Conservation (phyloP, 805 yeast genomes). For the Wickerhamomyces bisporus region DNA sequence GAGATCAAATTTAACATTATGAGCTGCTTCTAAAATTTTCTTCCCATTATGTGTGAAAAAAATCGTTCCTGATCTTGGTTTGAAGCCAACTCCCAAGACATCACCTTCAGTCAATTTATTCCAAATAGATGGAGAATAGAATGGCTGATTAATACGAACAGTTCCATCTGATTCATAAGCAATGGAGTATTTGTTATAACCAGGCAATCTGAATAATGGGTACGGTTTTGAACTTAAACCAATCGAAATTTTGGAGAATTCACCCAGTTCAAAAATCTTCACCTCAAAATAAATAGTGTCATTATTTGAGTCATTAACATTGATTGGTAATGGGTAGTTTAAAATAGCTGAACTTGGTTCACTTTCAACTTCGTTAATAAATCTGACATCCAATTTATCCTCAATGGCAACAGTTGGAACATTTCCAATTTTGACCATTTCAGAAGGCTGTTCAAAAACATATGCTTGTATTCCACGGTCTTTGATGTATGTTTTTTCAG, state of each 20-base stretch:
- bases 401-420: conserved; percentile 51
- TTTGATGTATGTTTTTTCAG: conserved; percentile 60
- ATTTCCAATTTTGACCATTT: background rate
- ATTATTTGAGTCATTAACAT: conserved; percentile 8
- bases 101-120: conserved; percentile 69
- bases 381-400: conserved; percentile 52
- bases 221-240: conserved; percentile 72
- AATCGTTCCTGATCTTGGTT: conserved; percentile 74
- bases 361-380: conserved; percentile 14
- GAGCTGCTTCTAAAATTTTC: conserved; percentile 74
- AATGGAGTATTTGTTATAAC: conserved; percentile 61
- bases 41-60: conserved; percentile 95
- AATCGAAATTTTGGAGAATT: conserved; percentile 49
- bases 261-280: conserved; percentile 56
- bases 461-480: conserved; percentile 84
- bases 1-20: conserved; percentile 48
- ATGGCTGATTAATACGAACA: conserved; percentile 60
- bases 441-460: conserved; percentile 22
- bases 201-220: conserved; percentile 73
- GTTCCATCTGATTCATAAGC: conserved; percentile 74
- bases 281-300: conserved; percentile 65
- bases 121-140: conserved; percentile 35
- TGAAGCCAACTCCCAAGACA: conserved; percentile 87
- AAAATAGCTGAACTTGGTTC: conserved; percentile 19
- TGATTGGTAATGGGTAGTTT: conserved; percentile 43